Evolutionary conservation across 2,329 filamentous ascomycete species (phyloP).

Genomic region (Pestalotiopsis sp.): DNA sequence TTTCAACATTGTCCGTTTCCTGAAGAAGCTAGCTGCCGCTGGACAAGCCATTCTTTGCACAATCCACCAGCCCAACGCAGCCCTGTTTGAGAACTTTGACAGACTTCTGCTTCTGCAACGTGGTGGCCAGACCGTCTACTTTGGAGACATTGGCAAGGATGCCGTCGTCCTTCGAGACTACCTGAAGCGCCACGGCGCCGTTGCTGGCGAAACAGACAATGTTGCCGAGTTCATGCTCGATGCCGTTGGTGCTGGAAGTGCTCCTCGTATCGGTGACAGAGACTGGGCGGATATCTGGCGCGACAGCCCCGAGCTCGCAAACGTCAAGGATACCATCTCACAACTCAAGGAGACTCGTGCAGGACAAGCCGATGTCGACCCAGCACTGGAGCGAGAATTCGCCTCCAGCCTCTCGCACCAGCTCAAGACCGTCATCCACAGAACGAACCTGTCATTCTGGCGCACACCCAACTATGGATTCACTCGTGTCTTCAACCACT

Average conservation of each 20-base stretch:
- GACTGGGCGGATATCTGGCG: constrained; percentile 84
- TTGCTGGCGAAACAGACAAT: constrained; percentile 57
- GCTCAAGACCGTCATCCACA: constrained; percentile 71
- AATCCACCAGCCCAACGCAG: constrained; percentile 87
- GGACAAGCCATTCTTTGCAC: constrained; percentile 90
- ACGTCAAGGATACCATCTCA: constrained; percentile 67
- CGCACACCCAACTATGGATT: constrained; percentile 87
- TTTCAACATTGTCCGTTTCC: constrained; percentile 77
- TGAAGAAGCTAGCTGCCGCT: constrained; percentile 75
- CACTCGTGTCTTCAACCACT: constrained; percentile 83
- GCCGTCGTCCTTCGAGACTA: constrained; percentile 70
- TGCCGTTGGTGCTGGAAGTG: constrained; percentile 75
- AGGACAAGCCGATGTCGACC: constrained; percentile 41
- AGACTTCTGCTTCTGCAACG: constrained; percentile 76
- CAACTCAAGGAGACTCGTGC: constrained; percentile 65
- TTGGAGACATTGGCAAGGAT: constrained; percentile 80
- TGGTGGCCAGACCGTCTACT: constrained; percentile 83
- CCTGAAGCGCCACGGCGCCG: constrained; percentile 61
- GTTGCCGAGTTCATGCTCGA: constrained; percentile 84
- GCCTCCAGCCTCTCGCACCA: constrained; percentile 81
- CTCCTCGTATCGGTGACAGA: constrained; percentile 70
- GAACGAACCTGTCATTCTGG: constrained; percentile 82
- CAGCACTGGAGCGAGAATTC: constrained; percentile 71
- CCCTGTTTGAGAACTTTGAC: constrained; percentile 87
- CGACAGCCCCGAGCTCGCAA: constrained; percentile 70